A percentile compares a stretch with the other conserved stretches of the same genome.
These are phyloP conservation scores for Penicillium sp. DNA, from an alignment of 2,329 filamentous ascomycete species.

Conservation along the genomic window DNA sequence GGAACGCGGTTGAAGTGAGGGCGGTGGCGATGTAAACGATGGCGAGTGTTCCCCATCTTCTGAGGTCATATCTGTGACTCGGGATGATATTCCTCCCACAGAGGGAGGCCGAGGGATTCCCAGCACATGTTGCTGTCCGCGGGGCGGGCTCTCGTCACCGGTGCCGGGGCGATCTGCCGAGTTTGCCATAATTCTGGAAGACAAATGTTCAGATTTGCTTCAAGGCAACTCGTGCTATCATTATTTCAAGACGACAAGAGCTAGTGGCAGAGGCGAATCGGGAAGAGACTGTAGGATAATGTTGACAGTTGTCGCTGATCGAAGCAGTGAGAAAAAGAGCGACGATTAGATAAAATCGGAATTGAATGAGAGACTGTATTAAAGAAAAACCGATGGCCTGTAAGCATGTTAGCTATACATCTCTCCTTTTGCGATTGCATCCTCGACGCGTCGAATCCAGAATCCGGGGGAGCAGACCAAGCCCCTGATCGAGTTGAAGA, in stretches of 20 bases:
- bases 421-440: constrained; percentile 1
- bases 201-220: constrained; percentile 12
- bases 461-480: constrained; percentile 10
- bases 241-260: constrained; percentile 15
- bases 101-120: constrained; percentile 53
- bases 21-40: constrained; percentile 47
- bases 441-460: constrained; percentile 15
- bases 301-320: constrained; percentile 2
- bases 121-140: constrained; percentile 44
- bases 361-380: constrained; percentile 13
- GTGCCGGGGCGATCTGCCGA: constrained; percentile 33
- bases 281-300: constrained; percentile 3
- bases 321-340: constrained; percentile 9
- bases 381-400: constrained; percentile 6
- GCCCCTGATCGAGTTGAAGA: constrained; percentile 17
- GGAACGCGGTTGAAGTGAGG: constrained; percentile 53
- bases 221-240: constrained; percentile 20
- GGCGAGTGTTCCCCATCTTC: constrained; percentile 50
- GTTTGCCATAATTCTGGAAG: constrained; percentile 23
- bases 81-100: constrained; percentile 59
- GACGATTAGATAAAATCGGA: constrained; percentile 7
- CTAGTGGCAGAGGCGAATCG: neutral
- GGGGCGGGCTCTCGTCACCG: constrained; percentile 38
- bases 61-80: constrained; percentile 62
- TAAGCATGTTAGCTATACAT: constrained; percentile 8